These are phyloP conservation scores for Saccharata proteae DNA, from an alignment of 2,329 filamentous ascomycete species.

Conservation along the genomic window DNA sequence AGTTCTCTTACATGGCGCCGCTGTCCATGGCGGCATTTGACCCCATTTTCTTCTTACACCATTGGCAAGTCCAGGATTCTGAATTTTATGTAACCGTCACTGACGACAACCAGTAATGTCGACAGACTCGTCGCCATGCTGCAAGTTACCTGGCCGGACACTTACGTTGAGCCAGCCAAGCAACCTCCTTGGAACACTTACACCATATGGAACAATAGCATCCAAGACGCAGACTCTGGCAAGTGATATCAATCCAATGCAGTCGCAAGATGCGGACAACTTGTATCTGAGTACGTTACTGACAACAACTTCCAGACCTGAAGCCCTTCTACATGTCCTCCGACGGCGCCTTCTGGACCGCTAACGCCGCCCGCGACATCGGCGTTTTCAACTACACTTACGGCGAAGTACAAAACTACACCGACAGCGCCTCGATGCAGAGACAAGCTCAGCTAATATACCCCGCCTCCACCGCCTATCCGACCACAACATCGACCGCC, in stretches of 20 bases:
- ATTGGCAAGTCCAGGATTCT: slow-evolving; percentile 7
- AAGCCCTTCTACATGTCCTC: slow-evolving; percentile 18
- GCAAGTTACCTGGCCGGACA: slow-evolving; percentile 59
- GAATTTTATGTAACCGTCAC: not conserved
- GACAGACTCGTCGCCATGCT: slow-evolving; percentile 55
- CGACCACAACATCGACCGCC: not conserved
- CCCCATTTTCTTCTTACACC: slow-evolving; percentile 41
- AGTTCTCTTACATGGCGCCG: slow-evolving; percentile 56
- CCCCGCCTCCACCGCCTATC: not conserved
- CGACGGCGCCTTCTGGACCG: slow-evolving; percentile 19
- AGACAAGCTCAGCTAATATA: slow-evolving; percentile 1
- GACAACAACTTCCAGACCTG: slow-evolving; percentile 8
- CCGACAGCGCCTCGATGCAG: slow-evolving; percentile 7
- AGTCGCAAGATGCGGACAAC: slow-evolving; percentile 19
- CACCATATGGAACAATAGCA: slow-evolving; percentile 28
- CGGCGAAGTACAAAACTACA: slow-evolving; percentile 19
- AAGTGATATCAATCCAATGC: slow-evolving; percentile 23
- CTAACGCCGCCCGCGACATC: slow-evolving; percentile 17
- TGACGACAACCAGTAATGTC: slow-evolving; percentile 15
- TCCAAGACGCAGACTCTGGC: slow-evolving; percentile 41
- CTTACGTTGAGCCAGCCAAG: slow-evolving; percentile 46
- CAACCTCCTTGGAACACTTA: slow-evolving; percentile 21
- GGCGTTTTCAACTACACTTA: slow-evolving; percentile 22
- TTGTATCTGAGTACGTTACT: slow-evolving; percentile 14
- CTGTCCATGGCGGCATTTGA: slow-evolving; percentile 64